phyloP scores from a whole-genome alignment of 345 rosid species.

The Toxicodendron radicans region DNA sequence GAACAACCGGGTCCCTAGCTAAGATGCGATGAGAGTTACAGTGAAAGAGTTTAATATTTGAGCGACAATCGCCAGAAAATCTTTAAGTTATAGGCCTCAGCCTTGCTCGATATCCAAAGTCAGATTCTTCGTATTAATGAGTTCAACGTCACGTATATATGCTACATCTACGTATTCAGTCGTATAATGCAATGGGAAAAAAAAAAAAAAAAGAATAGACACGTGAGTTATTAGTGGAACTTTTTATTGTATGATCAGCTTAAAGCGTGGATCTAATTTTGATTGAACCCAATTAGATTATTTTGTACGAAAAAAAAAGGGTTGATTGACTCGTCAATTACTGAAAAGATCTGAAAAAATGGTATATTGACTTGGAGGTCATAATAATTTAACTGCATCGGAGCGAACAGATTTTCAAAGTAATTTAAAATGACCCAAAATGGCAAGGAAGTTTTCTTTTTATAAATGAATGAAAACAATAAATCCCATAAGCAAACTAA shows the following conservation, averaged over 20 bases:
- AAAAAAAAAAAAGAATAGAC: neutral
- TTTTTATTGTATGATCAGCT: neutral
- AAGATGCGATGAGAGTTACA: neutral
- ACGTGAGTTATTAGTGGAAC: neutral
- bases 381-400: too few species aligned
- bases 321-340: neutral
- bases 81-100: neutral
- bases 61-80: neutral
- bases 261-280: conserved; percentile 1
- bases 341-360: too few species aligned
- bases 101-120: too few species aligned
- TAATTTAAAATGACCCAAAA: too few species aligned
- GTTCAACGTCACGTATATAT: neutral
- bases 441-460: neutral
- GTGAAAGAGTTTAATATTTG: neutral
- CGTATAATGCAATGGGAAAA: too few species aligned
- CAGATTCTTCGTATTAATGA: neutral
- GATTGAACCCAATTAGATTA: neutral
- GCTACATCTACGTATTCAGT: neutral
- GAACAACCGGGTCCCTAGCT: too few species aligned
- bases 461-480: neutral
- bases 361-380: too few species aligned
- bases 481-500: too few species aligned
- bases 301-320: neutral
- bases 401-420: neutral